Percentiles rank a stretch among this genome's conserved stretches.
Conservation (phyloP, 768 basidiomycete species). For the Psilocybe tampanensis region DNA sequence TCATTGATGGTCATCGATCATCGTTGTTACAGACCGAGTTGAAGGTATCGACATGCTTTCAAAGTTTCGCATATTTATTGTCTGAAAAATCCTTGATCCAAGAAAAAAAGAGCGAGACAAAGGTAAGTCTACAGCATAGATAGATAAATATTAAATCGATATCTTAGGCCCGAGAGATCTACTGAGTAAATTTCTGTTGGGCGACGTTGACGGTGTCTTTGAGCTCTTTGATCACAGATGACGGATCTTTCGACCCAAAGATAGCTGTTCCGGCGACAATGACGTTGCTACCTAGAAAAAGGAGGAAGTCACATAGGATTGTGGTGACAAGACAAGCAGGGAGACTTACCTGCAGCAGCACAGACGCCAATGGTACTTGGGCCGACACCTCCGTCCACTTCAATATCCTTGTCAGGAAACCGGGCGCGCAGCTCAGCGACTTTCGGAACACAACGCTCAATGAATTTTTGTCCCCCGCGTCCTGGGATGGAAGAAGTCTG, state of each 20-base stretch:
- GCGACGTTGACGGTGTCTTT: conserved; percentile 72
- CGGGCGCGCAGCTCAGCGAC: conserved; percentile 86
- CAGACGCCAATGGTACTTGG: conserved; percentile 86
- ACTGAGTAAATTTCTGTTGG: conserved; percentile 41
- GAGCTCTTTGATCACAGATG: conserved; percentile 71
- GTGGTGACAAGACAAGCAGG: neutral
- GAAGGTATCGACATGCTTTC: no score
- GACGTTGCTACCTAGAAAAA: conserved; percentile 86
- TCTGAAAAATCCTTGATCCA: conserved; percentile 6
- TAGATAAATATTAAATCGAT: conserved; percentile 15
- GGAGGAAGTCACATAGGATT: neutral
- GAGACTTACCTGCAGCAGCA: conserved; percentile 76
- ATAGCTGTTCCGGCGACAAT: conserved; percentile 98
- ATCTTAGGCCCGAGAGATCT: conserved; percentile 5
- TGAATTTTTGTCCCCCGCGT: conserved; percentile 94
- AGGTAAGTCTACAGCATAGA: conserved; percentile 8
- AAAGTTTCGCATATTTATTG: neutral
- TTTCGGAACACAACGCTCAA: conserved; percentile 91
- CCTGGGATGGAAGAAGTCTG: conserved; percentile 48
- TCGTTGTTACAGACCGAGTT: no score
- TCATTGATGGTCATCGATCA: no score
- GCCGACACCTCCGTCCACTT: conserved; percentile 98
- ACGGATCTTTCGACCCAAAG: conserved; percentile 80
- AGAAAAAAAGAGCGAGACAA: conserved; percentile 4
- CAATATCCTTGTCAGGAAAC: conserved; percentile 94